These are phyloP conservation scores for Leccinellum albellum DNA, from an alignment of 768 basidiomycete species.

Conservation along the genomic window DNA sequence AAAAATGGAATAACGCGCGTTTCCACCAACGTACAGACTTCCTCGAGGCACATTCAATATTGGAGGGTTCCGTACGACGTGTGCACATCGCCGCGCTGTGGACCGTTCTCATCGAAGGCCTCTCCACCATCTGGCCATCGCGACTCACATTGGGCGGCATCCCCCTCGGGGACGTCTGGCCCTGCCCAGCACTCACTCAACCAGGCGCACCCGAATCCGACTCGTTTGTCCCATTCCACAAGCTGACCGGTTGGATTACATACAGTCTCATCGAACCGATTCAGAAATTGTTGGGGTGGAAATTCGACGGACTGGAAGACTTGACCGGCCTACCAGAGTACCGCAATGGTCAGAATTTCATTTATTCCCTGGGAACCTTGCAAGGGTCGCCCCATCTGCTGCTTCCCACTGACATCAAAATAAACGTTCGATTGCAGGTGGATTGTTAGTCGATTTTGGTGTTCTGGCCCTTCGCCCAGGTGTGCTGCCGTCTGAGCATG, in stretches of 20 bases:
- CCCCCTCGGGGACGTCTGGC: conserved; percentile 92
- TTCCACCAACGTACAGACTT: conserved; percentile 47
- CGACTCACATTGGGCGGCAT: conserved; percentile 64
- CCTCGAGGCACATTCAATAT: conserved; percentile 53
- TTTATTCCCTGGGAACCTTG: background rate
- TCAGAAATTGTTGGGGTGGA: conserved; percentile 73
- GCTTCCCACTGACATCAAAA: background rate
- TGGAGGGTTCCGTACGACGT: conserved; percentile 37
- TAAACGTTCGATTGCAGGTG: conserved; percentile 47
- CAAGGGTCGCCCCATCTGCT: background rate
- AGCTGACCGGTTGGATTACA: conserved; percentile 91
- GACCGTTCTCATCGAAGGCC: conserved; percentile 74
- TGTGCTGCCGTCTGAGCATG: conserved; percentile 48
- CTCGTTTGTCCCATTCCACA: conserved; percentile 90
- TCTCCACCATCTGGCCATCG: conserved; percentile 86
- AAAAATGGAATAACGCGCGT: background rate
- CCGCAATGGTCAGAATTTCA: conserved; percentile 59
- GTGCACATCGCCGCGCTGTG: conserved; percentile 79
- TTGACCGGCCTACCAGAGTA: conserved; percentile 96
- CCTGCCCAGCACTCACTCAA: conserved; percentile 53
- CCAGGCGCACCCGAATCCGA: conserved; percentile 39
- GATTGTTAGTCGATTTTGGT: conserved; percentile 81
- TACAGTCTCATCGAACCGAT: conserved; percentile 87
- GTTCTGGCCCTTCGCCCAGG: conserved; percentile 66
- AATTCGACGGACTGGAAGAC: conserved; percentile 74